Evolutionary conservation across 495 filamentous ascomycete genomes (phyloP), one percentile per base, ranked within the genome.

Genomic region (Daldinia childiae): DNA sequence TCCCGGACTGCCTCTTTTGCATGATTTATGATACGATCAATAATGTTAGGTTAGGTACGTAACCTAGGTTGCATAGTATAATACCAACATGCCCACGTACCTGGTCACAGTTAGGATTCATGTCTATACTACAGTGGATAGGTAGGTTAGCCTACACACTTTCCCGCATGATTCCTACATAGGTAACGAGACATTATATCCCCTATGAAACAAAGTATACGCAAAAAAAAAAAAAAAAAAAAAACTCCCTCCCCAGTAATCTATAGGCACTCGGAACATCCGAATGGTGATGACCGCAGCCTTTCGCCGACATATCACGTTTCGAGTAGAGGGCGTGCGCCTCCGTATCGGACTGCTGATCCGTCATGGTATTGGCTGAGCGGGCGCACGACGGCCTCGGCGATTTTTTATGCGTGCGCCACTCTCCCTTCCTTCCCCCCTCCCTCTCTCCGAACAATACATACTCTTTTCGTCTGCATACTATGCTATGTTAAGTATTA

Each of bases 331-430:
- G 30, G 29, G 30, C 29, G 26, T 29, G 55, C 32, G 55, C 32
- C 21, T 58, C 63, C 63, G 63, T 50, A 58, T 51, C 63, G 54
- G 63, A 39, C 62, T 54, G 62, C 39, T 29, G 51, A 64, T 64
- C 38, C 32, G 38, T 52, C 21, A 48, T 58, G 50, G 41, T 21
- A 66, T 66, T 66, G 63, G 62, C 38, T 15, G 19, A 4, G 26
- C 51, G 43, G 21, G 19, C 17, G 8, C 17, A 19, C 14, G 8
- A 45, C 51, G 38, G 52, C 32, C 24, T 51, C 55, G 51, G 62
- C 38, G 51, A 29, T 36, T 48, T 51, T 64, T 57, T 11, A 12
- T 34, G 32, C 32, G 14, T 17, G 54, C 54, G 30, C 32, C 32
- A 34, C 30, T 14, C 11, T 17, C 4, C 17, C 39, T 7, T 19